Percentiles rank a stretch among this genome's conserved stretches.
Evolutionary conservation across 192 early-diverging fungal species (phyloP).

Genomic region (Linnemannia zychae): DNA sequence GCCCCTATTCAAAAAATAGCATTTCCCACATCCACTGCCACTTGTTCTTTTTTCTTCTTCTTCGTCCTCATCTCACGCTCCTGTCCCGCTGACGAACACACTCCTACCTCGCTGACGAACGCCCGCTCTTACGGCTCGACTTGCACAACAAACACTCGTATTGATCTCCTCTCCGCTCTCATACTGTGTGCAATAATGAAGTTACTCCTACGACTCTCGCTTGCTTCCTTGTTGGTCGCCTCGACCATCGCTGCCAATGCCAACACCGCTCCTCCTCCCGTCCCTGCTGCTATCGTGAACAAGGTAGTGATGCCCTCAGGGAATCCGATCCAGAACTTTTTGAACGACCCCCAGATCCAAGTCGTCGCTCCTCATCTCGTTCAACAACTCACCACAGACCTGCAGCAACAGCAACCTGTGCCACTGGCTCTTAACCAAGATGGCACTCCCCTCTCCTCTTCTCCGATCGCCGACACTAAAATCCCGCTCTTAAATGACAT

Average conservation of each 20-base stretch:
- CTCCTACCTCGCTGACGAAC: neutral
- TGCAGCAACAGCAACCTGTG: neutral
- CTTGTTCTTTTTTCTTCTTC: neutral
- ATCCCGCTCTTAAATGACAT: slow-evolving; percentile 26
- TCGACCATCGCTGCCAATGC: neutral
- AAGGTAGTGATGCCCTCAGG: neutral
- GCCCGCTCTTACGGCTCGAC: neutral
- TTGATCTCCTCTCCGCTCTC: neutral
- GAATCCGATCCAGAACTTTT: neutral
- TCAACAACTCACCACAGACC: neutral
- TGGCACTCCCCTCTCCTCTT: neutral
- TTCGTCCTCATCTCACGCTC: neutral
- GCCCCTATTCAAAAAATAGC: neutral
- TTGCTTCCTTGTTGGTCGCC: neutral
- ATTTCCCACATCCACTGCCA: neutral
- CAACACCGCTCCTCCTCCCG: neutral
- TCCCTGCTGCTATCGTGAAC: neutral
- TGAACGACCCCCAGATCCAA: slow-evolving; percentile 3
- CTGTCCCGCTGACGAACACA: neutral
- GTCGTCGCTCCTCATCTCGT: slow-evolving; percentile 16
- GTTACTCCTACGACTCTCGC: slow-evolving; percentile 4
- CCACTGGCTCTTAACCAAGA: neutral
- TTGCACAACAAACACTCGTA: neutral
- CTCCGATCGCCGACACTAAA: neutral
- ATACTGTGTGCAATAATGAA: slow-evolving; percentile 6